Evolutionary conservation across 192 early-diverging fungal genomes (phyloP).

Genomic region (Helicostylum pulchrum): DNA sequence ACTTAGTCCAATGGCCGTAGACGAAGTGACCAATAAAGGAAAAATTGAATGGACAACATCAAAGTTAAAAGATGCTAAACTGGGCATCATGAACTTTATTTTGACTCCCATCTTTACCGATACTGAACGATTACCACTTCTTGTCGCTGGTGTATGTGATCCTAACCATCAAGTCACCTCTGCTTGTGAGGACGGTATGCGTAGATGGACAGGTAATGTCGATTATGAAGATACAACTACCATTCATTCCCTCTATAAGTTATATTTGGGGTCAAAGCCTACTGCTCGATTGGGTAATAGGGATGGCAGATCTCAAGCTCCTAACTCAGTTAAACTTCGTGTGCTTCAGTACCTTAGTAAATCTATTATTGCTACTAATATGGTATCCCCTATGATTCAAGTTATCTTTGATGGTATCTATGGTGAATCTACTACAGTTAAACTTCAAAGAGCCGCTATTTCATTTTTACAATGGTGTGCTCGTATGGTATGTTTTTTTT

Average conservation of each 20-base stretch:
- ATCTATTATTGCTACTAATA: conserved; percentile 66
- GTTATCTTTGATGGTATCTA: conserved; percentile 81
- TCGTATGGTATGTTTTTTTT: conserved; percentile 54
- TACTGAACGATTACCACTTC: conserved; percentile 58
- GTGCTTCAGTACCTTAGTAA: conserved; percentile 60
- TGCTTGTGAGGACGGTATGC: conserved; percentile 78
- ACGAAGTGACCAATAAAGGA: conserved; percentile 65
- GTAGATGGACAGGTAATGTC: conserved; percentile 56
- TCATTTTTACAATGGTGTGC: conserved; percentile 88
- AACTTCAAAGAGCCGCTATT: conserved; percentile 72
- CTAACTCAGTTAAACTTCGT: conserved; percentile 55
- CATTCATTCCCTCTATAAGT: conserved; percentile 35
- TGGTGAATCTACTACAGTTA: conserved; percentile 64
- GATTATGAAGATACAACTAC: conserved; percentile 61
- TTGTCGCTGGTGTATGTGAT: conserved; percentile 64
- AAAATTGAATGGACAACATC: conserved; percentile 65
- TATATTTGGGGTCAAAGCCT: conserved; percentile 33
- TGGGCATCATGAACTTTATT: conserved; percentile 45
- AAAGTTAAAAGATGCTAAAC: conserved; percentile 35
- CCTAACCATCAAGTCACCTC: conserved; percentile 63
- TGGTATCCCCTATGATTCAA: conserved; percentile 66
- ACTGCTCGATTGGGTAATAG: conserved; percentile 10
- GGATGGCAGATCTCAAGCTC: conserved; percentile 35
- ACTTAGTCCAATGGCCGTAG: conserved; percentile 49
- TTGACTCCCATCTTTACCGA: conserved; percentile 34